Percentiles rank a stretch among this genome's conserved stretches.
These are phyloP conservation scores for Pythium utonaiense DNA, from an alignment of 352 stramenopile genomes.

Conservation along the genomic window DNA sequence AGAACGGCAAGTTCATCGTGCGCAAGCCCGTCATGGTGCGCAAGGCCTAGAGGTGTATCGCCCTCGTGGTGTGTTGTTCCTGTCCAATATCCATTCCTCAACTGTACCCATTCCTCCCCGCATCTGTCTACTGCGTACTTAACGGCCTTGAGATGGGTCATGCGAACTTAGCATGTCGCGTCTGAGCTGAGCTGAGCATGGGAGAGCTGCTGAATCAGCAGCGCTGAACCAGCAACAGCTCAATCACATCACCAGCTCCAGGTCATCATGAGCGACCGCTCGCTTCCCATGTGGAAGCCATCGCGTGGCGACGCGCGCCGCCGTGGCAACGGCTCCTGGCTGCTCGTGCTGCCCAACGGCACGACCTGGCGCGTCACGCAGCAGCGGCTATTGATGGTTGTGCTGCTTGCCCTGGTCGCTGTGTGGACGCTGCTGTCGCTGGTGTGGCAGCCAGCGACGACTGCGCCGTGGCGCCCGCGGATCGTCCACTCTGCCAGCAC, in stretches of 20 bases:
- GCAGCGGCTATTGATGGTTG: slow-evolving; percentile 11
- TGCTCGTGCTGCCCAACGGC: slow-evolving; percentile 3
- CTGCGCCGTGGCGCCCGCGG: neutral
- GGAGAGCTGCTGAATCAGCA: neutral
- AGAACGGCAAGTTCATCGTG: slow-evolving; percentile 45
- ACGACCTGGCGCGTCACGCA: slow-evolving; percentile 16
- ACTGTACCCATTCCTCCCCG: slow-evolving; percentile 4
- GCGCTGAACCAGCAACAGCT: neutral
- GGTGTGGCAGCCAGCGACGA: neutral
- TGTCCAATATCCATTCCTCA: neutral
- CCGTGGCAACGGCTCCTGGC: neutral
- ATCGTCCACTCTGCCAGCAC: neutral
- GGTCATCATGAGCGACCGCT: neutral
- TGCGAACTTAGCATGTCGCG: slow-evolving; percentile 3
- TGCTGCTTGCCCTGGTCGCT: slow-evolving; percentile 6
- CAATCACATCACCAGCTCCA: neutral
- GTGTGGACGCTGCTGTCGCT: slow-evolving; percentile 10
- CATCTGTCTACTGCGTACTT: neutral
- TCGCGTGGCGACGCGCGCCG: slow-evolving; percentile 6
- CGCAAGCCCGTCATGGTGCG: slow-evolving; percentile 41
- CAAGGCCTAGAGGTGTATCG: slow-evolving; percentile 25
- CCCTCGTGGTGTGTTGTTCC: neutral
- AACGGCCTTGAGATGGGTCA: neutral
- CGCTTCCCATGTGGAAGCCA: slow-evolving; percentile 16
- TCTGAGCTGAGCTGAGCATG: too few relatives aligned